Evolutionary conservation across 2,329 filamentous ascomycete species (phyloP), one percentile per base, ranked within the genome.

Genomic region (Ascomycota sp.): DNA sequence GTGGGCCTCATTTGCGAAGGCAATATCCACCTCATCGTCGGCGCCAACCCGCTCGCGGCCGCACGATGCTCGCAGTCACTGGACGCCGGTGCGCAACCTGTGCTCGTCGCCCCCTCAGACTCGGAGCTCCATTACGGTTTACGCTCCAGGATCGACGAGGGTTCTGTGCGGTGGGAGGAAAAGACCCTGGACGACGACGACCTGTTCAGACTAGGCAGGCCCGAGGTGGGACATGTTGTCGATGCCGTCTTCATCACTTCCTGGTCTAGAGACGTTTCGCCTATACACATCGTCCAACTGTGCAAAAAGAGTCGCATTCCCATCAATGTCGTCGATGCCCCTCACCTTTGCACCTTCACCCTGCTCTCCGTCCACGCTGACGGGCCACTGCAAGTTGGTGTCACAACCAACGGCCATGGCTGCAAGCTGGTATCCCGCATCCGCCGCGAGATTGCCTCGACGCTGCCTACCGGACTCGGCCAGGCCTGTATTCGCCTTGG

Each of bases 361-460:
- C 64, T 98, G 30, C 70, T 95, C 27, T 89, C 83, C 17, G 91
- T 81, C 7, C 74, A 95, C 50, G 73, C 69, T 32, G 85, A 94
- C 44, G 89, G 89, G 0, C 86, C 89, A 8, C 62, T 98, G 25
- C 89, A 95, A 48, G 76, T 98, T 35, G 89, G 89, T 36, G 78
- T 98, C 33, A 95, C 89, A 3, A 95, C 89, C 1, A 94, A 91
- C 34, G 86, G 89, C 13, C 75, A 79, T 42, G 89, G 89, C 2
- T 95, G 89, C 59, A 94, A 93, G 53, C 66, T 98, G 20, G 81
- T 89, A 5, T 81, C 82, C 8, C 68, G 89, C 19, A 81, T 98
- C 42, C 71, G 85, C 11, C 69, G 89, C 33, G 89, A 95, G 44
- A 78, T 98, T 35, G 78, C 81, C 2, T 67, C 83, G 1, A 70